These are phyloP conservation scores for Ceratobasidium sp. DNA, from an alignment of 1,284 basidiomycete genomes.

Conservation along the genomic window DNA sequence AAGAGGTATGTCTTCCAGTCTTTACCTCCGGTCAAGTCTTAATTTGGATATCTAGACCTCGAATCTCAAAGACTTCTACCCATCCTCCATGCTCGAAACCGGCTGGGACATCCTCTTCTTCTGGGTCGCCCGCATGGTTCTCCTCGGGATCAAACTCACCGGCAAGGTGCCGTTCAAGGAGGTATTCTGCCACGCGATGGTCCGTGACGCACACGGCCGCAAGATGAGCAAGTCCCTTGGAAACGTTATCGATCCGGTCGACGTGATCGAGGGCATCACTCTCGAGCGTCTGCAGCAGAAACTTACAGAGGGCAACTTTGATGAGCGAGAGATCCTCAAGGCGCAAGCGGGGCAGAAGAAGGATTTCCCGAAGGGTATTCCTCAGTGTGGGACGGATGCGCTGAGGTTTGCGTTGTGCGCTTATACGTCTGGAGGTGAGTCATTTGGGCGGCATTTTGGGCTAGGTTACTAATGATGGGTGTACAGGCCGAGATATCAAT, in stretches of 20 bases:
- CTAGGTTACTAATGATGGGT: not conserved
- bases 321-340: conserved; percentile 92
- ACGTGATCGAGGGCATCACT: conserved; percentile 89
- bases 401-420: conserved; percentile 95
- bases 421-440: conserved; percentile 83
- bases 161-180: conserved; percentile 94
- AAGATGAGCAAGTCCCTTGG: conserved; percentile 99
- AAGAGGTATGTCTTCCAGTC: conserved; percentile 65
- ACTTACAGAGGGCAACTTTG: conserved; percentile 90
- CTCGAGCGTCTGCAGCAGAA: conserved; percentile 90
- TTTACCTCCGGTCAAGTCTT: conserved; percentile 16
- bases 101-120: conserved; percentile 99
- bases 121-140: conserved; percentile 99
- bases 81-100: conserved; percentile 90
- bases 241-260: conserved; percentile 97
- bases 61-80: conserved; percentile 87
- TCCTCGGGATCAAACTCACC: conserved; percentile 92
- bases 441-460: not conserved
- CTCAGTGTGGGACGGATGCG: conserved; percentile 98
- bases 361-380: conserved; percentile 98
- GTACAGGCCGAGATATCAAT: conserved; percentile 89
- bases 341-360: conserved; percentile 98
- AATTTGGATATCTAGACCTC: conserved; percentile 60
- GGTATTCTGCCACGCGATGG: conserved; percentile 99
- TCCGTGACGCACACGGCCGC: conserved; percentile 96